These are phyloP conservation scores for Pestalotiopsis sp. DNA, from an alignment of 2,329 filamentous ascomycete species.

Conservation along the genomic window DNA sequence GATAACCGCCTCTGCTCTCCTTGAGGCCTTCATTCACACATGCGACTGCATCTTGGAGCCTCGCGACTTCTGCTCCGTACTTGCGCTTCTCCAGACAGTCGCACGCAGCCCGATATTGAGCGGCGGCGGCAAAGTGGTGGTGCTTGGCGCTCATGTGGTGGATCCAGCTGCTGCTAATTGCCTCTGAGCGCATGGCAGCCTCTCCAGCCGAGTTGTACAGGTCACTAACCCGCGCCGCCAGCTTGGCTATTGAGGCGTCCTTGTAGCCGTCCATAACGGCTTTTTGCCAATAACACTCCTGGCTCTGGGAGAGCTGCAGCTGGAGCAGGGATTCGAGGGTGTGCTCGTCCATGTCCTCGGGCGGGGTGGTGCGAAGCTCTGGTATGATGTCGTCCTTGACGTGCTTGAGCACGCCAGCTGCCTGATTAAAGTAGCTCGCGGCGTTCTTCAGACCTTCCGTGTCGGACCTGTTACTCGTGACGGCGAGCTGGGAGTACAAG, in stretches of 20 bases:
- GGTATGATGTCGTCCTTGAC: constrained; percentile 76
- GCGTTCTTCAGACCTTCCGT: constrained; percentile 84
- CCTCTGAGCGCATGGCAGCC: constrained; percentile 82
- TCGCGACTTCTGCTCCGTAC: constrained; percentile 93
- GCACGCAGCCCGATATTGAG: constrained; percentile 87
- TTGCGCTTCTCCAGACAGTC: constrained; percentile 91
- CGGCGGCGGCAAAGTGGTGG: constrained; percentile 93
- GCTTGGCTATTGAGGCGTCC: constrained; percentile 86
- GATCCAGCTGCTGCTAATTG: constrained; percentile 93
- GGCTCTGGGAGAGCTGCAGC: constrained; percentile 85
- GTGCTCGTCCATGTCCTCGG: constrained; percentile 92
- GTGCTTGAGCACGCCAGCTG: constrained; percentile 80
- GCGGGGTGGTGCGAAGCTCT: constrained; percentile 79
- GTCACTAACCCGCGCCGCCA: constrained; percentile 87
- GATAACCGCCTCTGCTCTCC: constrained; percentile 70
- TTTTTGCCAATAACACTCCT: constrained; percentile 98
- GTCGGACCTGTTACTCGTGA: constrained; percentile 73
- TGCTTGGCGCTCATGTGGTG: constrained; percentile 97
- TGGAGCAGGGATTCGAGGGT: constrained; percentile 83
- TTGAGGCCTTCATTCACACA: constrained; percentile 87
- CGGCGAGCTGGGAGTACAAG: constrained; percentile 89
- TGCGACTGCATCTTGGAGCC: constrained; percentile 76
- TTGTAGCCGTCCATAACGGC: constrained; percentile 93
- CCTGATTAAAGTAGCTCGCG: constrained; percentile 85
- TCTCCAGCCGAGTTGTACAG: constrained; percentile 84